A percentile compares a stretch with the other conserved stretches of the same genome.
Evolutionary conservation across 2,329 filamentous ascomycete species (phyloP).

Genomic region (Calonectria pseudoreteaudii): DNA sequence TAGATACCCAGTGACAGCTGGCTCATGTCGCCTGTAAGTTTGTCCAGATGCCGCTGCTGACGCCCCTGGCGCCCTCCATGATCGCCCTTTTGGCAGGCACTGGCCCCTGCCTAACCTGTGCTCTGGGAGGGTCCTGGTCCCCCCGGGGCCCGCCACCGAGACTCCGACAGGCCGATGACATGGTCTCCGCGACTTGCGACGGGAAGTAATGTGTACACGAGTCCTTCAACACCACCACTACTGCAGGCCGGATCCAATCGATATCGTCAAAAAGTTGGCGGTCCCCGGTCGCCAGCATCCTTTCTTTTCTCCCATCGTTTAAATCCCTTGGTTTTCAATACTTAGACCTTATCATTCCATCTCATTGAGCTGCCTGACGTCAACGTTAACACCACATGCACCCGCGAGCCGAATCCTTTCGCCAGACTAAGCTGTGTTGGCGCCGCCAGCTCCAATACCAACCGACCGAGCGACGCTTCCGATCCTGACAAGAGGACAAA

Average conservation of each 20-base stretch:
- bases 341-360: too few species aligned
- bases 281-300: conserved; percentile 17
- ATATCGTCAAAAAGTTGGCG: conserved; percentile 17
- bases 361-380: background rate
- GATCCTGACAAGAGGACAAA: conserved; percentile 47
- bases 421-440: conserved; percentile 43
- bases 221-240: conserved; percentile 40
- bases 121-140: conserved; percentile 37
- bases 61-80: conserved; percentile 19
- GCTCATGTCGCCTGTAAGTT: conserved; percentile 11
- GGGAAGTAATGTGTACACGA: conserved; percentile 17
- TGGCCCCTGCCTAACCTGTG: conserved; percentile 33
- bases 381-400: conserved; percentile 43
- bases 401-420: conserved; percentile 31
- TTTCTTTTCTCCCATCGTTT: conserved; percentile 26
- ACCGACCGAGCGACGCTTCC: conserved; percentile 42
- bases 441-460: conserved; percentile 36
- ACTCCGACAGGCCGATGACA: conserved; percentile 15
- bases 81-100: background rate
- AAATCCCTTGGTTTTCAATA: conserved; percentile 2
- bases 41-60: conserved; percentile 17
- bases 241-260: conserved; percentile 33
- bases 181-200: conserved; percentile 18
- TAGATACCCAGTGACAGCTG: background rate
- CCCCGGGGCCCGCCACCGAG: conserved; percentile 21